phyloP scores from a whole-genome alignment of 2,329 filamentous ascomycete species.

The Beauveria varroae region DNA sequence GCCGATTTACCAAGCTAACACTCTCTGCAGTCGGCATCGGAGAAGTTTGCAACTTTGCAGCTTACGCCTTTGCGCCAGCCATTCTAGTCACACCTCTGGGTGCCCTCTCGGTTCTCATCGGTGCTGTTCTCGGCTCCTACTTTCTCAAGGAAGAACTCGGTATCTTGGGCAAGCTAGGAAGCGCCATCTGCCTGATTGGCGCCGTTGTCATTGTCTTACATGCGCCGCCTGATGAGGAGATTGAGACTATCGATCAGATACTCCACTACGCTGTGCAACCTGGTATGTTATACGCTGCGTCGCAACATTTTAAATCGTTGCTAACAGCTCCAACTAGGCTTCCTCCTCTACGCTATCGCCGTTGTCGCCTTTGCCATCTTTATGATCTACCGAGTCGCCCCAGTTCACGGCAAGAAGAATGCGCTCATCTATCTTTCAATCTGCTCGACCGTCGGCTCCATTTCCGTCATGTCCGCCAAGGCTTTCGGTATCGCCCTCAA shows the following conservation, averaged over 20 bases:
- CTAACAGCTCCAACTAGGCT: constrained; percentile 48
- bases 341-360: constrained; percentile 74
- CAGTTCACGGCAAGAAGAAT: constrained; percentile 86
- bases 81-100: constrained; percentile 95
- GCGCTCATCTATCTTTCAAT: constrained; percentile 95
- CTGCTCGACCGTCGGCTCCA: constrained; percentile 91
- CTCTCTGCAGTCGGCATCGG: constrained; percentile 67
- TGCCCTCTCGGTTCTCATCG: constrained; percentile 89
- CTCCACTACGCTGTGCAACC: constrained; percentile 83
- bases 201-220: constrained; percentile 97
- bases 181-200: constrained; percentile 91
- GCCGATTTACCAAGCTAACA: constrained; percentile 15
- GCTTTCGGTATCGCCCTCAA: constrained; percentile 97
- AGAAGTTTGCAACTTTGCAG: constrained; percentile 94
- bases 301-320: constrained; percentile 15
- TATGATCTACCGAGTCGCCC: constrained; percentile 95
- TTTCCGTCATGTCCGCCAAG: constrained; percentile 99
- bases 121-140: constrained; percentile 89
- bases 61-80: constrained; percentile 97
- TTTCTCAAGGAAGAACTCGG: constrained; percentile 87
- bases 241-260: constrained; percentile 86
- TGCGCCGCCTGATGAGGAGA: constrained; percentile 87
- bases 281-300: constrained; percentile 46
- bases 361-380: constrained; percentile 78
- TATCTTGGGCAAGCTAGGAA: constrained; percentile 86